These are phyloP conservation scores for Wallacemonas collosoma DNA, from an alignment of 208 protist species.

Conservation along the genomic window DNA sequence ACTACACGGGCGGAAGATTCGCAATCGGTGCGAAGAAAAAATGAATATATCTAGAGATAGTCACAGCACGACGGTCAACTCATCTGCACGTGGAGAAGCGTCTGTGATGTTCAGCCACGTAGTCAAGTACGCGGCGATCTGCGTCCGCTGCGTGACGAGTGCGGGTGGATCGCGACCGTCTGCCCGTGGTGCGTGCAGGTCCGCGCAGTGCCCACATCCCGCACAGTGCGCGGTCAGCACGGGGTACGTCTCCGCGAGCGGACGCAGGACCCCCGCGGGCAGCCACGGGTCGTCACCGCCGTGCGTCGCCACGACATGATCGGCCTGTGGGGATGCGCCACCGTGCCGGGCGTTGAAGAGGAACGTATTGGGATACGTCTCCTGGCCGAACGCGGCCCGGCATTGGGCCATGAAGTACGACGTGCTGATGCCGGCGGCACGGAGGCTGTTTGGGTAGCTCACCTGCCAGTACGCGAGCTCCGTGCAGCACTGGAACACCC, in stretches of 20 bases:
- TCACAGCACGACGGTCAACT: not conserved
- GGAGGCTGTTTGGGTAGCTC: conserved; percentile 41
- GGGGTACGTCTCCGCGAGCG: conserved; percentile 27
- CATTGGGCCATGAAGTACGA: conserved; percentile 46
- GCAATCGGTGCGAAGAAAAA: not conserved
- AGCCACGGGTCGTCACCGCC: conserved; percentile 47
- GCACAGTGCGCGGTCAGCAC: conserved; percentile 37
- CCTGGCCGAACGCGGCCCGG: conserved; percentile 35
- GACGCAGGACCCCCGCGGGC: conserved; percentile 26
- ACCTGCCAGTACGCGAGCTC: conserved; percentile 50
- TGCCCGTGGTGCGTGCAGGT: conserved; percentile 16
- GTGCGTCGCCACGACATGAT: conserved; percentile 42
- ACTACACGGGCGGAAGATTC: too few species aligned
- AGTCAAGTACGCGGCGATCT: conserved; percentile 23
- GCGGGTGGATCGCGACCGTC: conserved; percentile 15
- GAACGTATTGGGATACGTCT: conserved; percentile 39
- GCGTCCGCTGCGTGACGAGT: conserved; percentile 21
- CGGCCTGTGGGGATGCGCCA: conserved; percentile 27
- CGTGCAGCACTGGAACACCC: conserved; percentile 52
- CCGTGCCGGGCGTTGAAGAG: conserved; percentile 39
- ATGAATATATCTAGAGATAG: not conserved
- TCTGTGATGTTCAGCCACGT: conserved; percentile 27
- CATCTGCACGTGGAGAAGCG: not conserved
- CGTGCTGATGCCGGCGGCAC: conserved; percentile 27
- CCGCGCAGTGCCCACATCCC: conserved; percentile 52